These are phyloP conservation scores for Solanum stenotomum DNA, from an alignment of 257 asterid genomes.

Conservation along the genomic window DNA sequence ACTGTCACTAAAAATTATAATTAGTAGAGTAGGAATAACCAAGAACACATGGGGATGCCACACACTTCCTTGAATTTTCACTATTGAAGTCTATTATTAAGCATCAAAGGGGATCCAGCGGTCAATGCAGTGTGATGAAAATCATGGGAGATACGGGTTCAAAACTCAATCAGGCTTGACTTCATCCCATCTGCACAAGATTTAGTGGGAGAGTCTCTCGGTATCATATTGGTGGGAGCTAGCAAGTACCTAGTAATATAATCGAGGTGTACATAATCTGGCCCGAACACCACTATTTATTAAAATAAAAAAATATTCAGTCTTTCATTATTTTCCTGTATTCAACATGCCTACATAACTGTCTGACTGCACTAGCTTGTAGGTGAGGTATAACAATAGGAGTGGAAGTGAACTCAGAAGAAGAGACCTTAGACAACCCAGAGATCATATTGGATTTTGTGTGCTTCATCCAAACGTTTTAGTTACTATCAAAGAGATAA, in stretches of 20 bases:
- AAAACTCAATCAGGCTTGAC: background rate
- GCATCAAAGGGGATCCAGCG: background rate
- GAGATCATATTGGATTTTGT: background rate
- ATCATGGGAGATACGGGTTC: background rate
- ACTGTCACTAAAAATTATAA: background rate
- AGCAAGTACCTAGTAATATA: background rate
- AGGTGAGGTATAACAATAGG: background rate
- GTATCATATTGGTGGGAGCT: background rate
- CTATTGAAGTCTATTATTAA: background rate
- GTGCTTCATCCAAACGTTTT: background rate
- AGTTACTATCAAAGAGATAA: background rate
- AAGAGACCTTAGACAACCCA: background rate
- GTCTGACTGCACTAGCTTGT: background rate
- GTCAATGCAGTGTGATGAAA: background rate
- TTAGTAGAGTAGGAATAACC: background rate
- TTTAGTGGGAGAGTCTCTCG: background rate
- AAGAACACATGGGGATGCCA: background rate
- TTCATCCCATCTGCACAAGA: background rate
- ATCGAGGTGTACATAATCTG: background rate
- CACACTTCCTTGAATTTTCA: background rate
- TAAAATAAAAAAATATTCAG: background rate
- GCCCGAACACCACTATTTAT: background rate
- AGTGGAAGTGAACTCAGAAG: background rate
- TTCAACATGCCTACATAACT: background rate
- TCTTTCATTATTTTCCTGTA: background rate